phyloP scores from a whole-genome alignment of 2,329 filamentous ascomycete genomes.

The Ascochyta lentis region DNA sequence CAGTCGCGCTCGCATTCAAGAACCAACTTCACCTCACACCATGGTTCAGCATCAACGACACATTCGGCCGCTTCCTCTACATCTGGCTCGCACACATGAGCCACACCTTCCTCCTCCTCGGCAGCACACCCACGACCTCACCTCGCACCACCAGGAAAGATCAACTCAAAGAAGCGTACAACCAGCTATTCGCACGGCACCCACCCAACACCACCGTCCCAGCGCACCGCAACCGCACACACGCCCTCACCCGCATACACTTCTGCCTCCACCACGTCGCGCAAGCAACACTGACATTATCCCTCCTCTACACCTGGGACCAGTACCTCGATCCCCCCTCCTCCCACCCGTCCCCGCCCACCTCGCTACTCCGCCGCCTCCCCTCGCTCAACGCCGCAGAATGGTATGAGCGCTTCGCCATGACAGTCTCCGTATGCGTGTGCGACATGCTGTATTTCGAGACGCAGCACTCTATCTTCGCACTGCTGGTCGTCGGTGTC shows the following conservation, averaged over 20 bases:
- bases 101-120: slow-evolving; percentile 18
- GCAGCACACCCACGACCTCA: slow-evolving; percentile 7
- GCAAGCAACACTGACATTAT: background rate
- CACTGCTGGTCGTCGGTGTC: slow-evolving; percentile 15
- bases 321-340: background rate
- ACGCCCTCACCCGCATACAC: too few species aligned
- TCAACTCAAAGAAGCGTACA: slow-evolving; percentile 13
- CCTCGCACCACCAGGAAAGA: background rate
- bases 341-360: background rate
- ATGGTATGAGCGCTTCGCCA: slow-evolving; percentile 5
- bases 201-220: background rate
- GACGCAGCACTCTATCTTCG: slow-evolving; percentile 19
- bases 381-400: slow-evolving; percentile 4
- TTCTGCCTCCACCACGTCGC: background rate
- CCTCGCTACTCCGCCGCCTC: slow-evolving; percentile 12
- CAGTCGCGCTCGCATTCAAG: slow-evolving; percentile 20
- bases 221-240: too few species aligned
- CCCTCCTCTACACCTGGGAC: background rate
- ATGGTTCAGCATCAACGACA: slow-evolving; percentile 16
- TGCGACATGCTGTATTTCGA: slow-evolving; percentile 24
- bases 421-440: slow-evolving; percentile 19
- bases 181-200: slow-evolving; percentile 20
- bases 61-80: slow-evolving; percentile 24
- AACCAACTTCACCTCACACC: slow-evolving; percentile 11
- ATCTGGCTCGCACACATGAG: slow-evolving; percentile 31